Base-by-base conservation (phyloP, 176 grass and related monocot genomes). In the Triticum dicoccoides region DNA sequence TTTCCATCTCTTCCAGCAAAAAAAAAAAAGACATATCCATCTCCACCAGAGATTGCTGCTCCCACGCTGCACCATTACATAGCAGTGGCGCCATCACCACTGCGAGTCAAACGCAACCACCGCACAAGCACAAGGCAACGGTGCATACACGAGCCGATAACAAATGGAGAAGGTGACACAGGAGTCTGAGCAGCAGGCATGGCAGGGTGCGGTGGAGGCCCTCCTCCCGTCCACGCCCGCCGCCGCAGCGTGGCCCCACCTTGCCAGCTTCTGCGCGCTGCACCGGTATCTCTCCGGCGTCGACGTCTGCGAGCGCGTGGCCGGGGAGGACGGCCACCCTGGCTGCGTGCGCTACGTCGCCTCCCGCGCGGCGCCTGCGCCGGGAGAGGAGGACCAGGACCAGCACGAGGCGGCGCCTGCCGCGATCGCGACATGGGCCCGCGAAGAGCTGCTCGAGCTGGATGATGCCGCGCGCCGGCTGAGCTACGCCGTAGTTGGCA, bases 181-280 rank as follows among this genome's bases (percentile, higher is more conserved):
- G 63, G 5, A 7, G 73, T 20, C 51, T 54, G 51, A 69, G 37
- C 7, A 76, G 24, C 66, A 81, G 83, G 87, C 81, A 70, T 95
- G 93, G 95, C 27, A 76, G 52, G 93, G 91, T 37, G 69, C 58
- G 56, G 91, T 54, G 85, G 81, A 85, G 49, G 70, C 80, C 1
- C 20, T 59, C 3, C 85, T 95, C 73, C 83, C 85, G 44, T 86
- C 76, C 71, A 86, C 86, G 1, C 77, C 20, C 3, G 91, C 91
- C 2, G n/a, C 76, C 0, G 78, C 69, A 14, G 89, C 86, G 86
- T 98, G 95, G 95, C 68, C 87, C 29, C 93, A 92, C 78, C 6
- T 98, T 42, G 87, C 95, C 74, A 82, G 64, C 83, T 98, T 95
- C 93, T 93, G 81, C 91, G 56, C 78, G 77, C 17, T 92, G 80